Conservation (phyloP, 768 basidiomycete species). For the Hemileccinum rubropunctum region DNA sequence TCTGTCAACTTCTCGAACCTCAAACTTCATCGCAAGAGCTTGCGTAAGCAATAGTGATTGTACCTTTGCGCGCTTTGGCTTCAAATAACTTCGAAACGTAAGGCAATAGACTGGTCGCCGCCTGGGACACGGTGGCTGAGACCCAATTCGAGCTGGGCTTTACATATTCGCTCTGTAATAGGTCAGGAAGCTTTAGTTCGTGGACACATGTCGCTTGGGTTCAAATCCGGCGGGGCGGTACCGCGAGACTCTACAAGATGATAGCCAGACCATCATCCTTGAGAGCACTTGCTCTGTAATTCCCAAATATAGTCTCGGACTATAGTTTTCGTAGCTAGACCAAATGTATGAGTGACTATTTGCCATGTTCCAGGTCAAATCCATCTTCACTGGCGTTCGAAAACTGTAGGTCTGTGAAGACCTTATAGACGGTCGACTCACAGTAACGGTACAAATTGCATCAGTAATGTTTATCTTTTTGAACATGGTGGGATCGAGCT, state of each 20-base stretch:
- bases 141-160: not conserved
- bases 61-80: slow-evolving; percentile 67
- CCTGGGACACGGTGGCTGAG: slow-evolving; percentile 35
- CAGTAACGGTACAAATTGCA: too few species aligned
- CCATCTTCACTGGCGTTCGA: slow-evolving; percentile 19
- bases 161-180: slow-evolving; percentile 14
- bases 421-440: too few species aligned
- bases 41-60: not conserved
- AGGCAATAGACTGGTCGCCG: slow-evolving; percentile 30
- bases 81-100: slow-evolving; percentile 43
- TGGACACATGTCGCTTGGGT: slow-evolving; percentile 1
- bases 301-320: slow-evolving; percentile 1
- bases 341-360: slow-evolving; percentile 7
- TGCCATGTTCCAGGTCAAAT: slow-evolving; percentile 4
- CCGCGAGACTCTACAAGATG: not conserved
- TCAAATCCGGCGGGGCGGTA: not conserved
- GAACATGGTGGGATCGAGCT: slow-evolving; percentile 64
- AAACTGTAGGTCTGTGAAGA: too few species aligned
- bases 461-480: slow-evolving; percentile 58
- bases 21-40: slow-evolving; percentile 29
- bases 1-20: slow-evolving; percentile 70
- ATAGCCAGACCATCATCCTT: not conserved
- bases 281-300: not conserved
- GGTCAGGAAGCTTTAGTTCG: slow-evolving; percentile 1
- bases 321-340: slow-evolving; percentile 8